These are phyloP conservation scores for Phanerochaete carnosa DNA, from an alignment of 768 basidiomycete genomes.

Conservation along the genomic window DNA sequence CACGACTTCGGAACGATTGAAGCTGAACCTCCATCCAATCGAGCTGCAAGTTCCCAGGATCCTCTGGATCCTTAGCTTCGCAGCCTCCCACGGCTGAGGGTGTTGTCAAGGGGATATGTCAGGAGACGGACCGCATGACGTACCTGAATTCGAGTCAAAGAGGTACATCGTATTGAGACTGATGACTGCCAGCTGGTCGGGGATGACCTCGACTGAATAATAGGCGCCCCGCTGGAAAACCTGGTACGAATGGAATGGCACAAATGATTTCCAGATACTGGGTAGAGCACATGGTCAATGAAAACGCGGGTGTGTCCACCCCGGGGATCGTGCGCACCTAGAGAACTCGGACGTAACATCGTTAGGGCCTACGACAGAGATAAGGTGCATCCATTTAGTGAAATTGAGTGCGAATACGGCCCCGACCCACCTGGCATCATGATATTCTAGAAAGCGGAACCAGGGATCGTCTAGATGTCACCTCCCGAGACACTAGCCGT, in stretches of 20 bases:
- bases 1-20: constrained; percentile 56
- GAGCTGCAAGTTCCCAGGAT: constrained; percentile 86
- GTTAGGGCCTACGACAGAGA: constrained; percentile 53
- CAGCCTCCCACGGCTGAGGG: constrained; percentile 74
- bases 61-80: constrained; percentile 52
- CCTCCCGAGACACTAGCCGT: constrained; percentile 7
- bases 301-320: not conserved
- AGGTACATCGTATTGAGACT: constrained; percentile 90
- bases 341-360: constrained; percentile 64
- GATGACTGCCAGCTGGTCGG: constrained; percentile 71
- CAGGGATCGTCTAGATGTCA: not conserved
- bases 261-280: constrained; percentile 79
- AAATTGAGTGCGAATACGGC: constrained; percentile 5
- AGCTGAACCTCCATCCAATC: constrained; percentile 92
- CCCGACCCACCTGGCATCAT: constrained; percentile 50
- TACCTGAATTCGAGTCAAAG: constrained; percentile 86
- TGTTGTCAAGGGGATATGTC: constrained; percentile 22
- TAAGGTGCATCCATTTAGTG: not conserved
- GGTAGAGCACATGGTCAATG: not conserved
- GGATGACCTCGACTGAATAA: constrained; percentile 76
- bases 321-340: constrained; percentile 42
- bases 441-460: constrained; percentile 47
- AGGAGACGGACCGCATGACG: constrained; percentile 17
- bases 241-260: constrained; percentile 75
- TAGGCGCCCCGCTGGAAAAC: constrained; percentile 89